These are phyloP conservation scores for Theobroma grandiflorum DNA, from an alignment of 441 rosid genomes.

Conservation along the genomic window DNA sequence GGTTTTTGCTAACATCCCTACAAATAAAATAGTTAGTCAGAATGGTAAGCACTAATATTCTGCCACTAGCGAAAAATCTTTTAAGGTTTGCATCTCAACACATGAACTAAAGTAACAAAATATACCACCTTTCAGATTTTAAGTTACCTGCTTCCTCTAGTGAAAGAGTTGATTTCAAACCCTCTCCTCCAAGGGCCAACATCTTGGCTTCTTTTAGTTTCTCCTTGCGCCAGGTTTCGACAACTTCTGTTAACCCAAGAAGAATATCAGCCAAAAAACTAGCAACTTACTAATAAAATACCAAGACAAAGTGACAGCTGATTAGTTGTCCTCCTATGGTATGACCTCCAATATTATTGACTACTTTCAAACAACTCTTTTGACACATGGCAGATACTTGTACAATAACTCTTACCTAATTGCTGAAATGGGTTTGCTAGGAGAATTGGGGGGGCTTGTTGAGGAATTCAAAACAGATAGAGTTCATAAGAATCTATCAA, in stretches of 20 bases:
- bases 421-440: neutral
- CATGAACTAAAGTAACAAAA: neutral
- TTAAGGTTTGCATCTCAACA: slow-evolving; percentile 22
- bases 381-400: neutral
- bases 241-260: slow-evolving; percentile 63
- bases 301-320: neutral
- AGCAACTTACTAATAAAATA: neutral
- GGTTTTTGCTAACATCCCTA: slow-evolving; percentile 75
- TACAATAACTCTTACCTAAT: neutral
- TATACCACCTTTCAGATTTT: slow-evolving; percentile 29
- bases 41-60: slow-evolving; percentile 23
- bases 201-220: slow-evolving; percentile 72
- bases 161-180: slow-evolving; percentile 55
- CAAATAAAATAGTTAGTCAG: slow-evolving; percentile 18
- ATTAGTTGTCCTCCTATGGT: neutral
- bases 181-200: slow-evolving; percentile 49
- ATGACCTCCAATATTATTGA: neutral
- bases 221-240: slow-evolving; percentile 93
- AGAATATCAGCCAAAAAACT: slow-evolving; percentile 19
- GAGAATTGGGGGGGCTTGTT: neutral
- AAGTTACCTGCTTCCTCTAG: slow-evolving; percentile 84
- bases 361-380: neutral
- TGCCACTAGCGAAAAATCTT: slow-evolving; percentile 18
- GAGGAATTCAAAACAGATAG: slow-evolving; percentile 8
- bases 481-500: neutral